A percentile compares a stretch with the other conserved stretches of the same genome.
phyloP scores from a whole-genome alignment of 176 grass and related monocot species.

The Alloteropsis semialata region DNA sequence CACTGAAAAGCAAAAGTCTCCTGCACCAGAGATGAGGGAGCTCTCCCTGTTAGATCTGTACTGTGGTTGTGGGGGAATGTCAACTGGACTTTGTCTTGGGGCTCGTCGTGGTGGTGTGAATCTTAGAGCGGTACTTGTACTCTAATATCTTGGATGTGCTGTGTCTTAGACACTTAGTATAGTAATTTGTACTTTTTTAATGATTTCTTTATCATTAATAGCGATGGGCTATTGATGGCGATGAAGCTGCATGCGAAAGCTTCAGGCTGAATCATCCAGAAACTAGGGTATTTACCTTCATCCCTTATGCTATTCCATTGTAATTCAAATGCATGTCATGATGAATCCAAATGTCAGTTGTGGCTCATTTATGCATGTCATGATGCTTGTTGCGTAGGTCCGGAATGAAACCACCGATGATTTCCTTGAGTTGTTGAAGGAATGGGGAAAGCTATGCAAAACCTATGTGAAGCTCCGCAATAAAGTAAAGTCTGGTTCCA shows the following conservation, averaged over 20 bases:
- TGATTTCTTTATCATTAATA: constrained; percentile 39
- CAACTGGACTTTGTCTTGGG: constrained; percentile 85
- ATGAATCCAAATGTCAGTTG: constrained; percentile 25
- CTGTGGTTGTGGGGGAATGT: constrained; percentile 95
- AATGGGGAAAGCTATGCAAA: constrained; percentile 87
- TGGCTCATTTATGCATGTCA: constrained; percentile 10
- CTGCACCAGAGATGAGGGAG: constrained; percentile 44
- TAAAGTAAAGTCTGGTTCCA: constrained; percentile 19
- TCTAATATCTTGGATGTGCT: constrained; percentile 20
- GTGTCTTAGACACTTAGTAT: constrained; percentile 28
- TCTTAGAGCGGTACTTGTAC: constrained; percentile 64
- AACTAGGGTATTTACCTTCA: constrained; percentile 51
- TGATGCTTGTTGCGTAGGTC: constrained; percentile 55
- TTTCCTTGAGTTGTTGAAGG: constrained; percentile 81
- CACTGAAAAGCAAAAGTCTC: constrained; percentile 36
- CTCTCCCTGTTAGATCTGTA: constrained; percentile 84
- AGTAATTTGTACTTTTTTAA: constrained; percentile 25
- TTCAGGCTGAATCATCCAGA: constrained; percentile 83
- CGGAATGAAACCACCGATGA: constrained; percentile 72
- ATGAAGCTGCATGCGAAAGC: constrained; percentile 66
- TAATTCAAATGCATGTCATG: constrained; percentile 4
- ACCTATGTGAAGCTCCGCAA: constrained; percentile 34
- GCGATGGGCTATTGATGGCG: constrained; percentile 89
- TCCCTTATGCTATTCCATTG: constrained; percentile 14
- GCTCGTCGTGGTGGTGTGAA: constrained; percentile 65